A percentile compares a stretch with the other conserved stretches of the same genome.
These are phyloP conservation scores for Lactuca sativa DNA, from an alignment of 129 eudicot genomes.

Conservation along the genomic window DNA sequence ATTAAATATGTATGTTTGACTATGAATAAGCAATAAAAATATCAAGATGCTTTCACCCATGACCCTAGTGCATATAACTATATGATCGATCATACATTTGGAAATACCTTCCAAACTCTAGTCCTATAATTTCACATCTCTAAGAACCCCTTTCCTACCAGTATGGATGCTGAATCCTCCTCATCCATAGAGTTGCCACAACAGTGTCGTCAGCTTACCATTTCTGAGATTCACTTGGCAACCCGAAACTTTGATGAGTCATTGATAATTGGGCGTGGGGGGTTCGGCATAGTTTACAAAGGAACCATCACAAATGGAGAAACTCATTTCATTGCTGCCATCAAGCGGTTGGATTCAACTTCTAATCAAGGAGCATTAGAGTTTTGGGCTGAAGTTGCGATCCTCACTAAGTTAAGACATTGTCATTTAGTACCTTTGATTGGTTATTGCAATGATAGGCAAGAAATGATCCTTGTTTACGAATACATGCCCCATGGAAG, in stretches of 20 bases:
- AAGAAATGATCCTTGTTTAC: too few relatives aligned
- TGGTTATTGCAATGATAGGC: not conserved
- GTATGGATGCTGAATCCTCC: not conserved
- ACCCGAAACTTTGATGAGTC: conserved; percentile 10
- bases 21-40: too few relatives aligned
- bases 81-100: too few relatives aligned
- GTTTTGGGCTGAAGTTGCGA: conserved; percentile 6
- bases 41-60: too few relatives aligned
- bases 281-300: not conserved
- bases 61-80: too few relatives aligned
- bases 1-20: too few relatives aligned
- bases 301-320: not conserved
- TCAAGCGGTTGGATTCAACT: not conserved
- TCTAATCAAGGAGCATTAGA: conserved; percentile 10
- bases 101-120: too few relatives aligned
- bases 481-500: too few relatives aligned
- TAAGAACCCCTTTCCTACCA: not conserved
- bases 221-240: not conserved
- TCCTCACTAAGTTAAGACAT: conserved; percentile 2
- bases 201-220: not conserved
- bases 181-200: not conserved
- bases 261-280: conserved; percentile 8
- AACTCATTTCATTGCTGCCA: not conserved
- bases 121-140: too few relatives aligned
- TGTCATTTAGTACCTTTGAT: conserved; percentile 12